phyloP scores from a whole-genome alignment of 2,329 filamentous ascomycete species.

The Macrophomina pseudophaseolina region DNA sequence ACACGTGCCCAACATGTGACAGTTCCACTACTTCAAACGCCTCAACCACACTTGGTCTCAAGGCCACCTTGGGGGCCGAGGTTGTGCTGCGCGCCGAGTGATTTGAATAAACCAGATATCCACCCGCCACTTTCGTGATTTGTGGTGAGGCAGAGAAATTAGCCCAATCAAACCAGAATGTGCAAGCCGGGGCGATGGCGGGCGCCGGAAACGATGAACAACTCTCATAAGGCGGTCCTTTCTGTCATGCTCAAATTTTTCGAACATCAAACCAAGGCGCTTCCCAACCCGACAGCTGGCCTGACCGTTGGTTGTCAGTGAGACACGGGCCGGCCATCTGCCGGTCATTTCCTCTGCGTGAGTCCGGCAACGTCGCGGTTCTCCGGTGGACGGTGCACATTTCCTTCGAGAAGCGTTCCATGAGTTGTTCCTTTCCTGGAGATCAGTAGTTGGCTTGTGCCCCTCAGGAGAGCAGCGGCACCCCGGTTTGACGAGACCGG shows the following conservation, averaged over 20 bases:
- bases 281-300: background rate
- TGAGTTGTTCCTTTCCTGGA: slow-evolving; percentile 1
- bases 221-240: slow-evolving; percentile 4
- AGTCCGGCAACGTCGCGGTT: background rate
- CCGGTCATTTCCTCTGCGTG: background rate
- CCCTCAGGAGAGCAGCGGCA: slow-evolving; percentile 14
- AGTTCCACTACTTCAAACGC: background rate
- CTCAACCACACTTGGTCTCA: slow-evolving; percentile 5
- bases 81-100: background rate
- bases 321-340: background rate
- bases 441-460: slow-evolving; percentile 20
- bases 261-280: background rate
- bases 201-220: background rate
- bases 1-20: slow-evolving; percentile 18
- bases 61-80: slow-evolving; percentile 3
- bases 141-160: background rate
- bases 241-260: background rate
- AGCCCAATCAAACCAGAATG: background rate
- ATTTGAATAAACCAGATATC: slow-evolving; percentile 12
- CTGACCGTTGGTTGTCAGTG: background rate
- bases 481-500: background rate
- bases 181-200: slow-evolving; percentile 5
- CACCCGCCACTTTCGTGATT: background rate
- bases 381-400: background rate
- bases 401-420: slow-evolving; percentile 8